These are phyloP conservation scores for Porcisia deanei DNA, from an alignment of 208 protist species.

Conservation along the genomic window DNA sequence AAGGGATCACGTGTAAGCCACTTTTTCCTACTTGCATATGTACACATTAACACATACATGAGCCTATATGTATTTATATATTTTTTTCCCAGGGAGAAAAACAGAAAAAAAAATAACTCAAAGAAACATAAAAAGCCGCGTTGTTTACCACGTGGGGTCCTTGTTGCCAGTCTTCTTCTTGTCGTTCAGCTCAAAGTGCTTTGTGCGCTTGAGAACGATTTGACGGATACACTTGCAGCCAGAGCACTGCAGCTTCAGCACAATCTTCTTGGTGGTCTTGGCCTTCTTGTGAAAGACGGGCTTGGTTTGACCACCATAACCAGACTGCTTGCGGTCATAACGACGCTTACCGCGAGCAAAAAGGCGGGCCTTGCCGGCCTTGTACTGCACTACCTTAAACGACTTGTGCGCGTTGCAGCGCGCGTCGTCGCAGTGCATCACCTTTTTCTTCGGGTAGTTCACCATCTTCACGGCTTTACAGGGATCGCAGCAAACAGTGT, in stretches of 20 bases:
- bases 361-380: constrained; percentile 98
- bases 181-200: constrained; percentile 99
- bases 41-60: not conserved
- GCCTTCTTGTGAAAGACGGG: constrained; percentile 99
- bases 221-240: constrained; percentile 96
- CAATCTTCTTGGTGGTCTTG: constrained; percentile 99
- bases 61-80: not conserved
- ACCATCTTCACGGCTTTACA: constrained; percentile 96
- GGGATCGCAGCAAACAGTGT: not conserved
- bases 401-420: constrained; percentile 95
- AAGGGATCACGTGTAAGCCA: no score
- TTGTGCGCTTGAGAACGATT: constrained; percentile 96
- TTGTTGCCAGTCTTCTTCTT: constrained; percentile 93
- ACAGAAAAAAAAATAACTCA: constrained; percentile 19
- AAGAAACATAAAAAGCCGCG: constrained; percentile 10
- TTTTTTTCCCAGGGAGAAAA: constrained; percentile 13
- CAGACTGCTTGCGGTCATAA: constrained; percentile 99
- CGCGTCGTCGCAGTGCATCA: constrained; percentile 88
- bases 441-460: constrained; percentile 95
- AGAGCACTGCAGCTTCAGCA: constrained; percentile 98
- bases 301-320: constrained; percentile 99
- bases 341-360: constrained; percentile 98
- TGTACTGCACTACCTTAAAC: constrained; percentile 99
- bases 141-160: constrained; percentile 90
- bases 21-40: no score